Evolutionary conservation across 768 basidiomycete species (phyloP), one percentile per base, ranked within the genome.

Genomic region (Mycena latifolia): DNA sequence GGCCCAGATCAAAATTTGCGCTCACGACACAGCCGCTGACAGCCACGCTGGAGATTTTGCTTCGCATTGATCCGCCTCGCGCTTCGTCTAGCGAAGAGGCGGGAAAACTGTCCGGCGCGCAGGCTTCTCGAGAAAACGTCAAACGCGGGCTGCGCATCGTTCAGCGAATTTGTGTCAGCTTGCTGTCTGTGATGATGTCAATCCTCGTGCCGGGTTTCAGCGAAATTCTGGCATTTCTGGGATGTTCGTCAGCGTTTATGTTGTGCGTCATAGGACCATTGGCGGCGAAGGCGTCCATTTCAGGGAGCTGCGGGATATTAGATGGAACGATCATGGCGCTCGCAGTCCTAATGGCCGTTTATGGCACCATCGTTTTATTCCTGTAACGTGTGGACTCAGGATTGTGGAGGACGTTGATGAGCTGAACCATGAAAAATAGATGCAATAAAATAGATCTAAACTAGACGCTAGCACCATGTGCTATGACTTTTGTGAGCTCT

Each of bases 151-250:
- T 89, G 60, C 77, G 84, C 31, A 76, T 82, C 50, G 54, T 89
- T 37, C 90, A 91, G 69, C 84, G 94, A 55, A 77, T 89, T 27
- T 67, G 79, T 55, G 76, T 95, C 47, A 87, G 91, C 0, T 69
- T 83, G 12, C 71, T 89, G 35, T 86, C 91, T 25, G 89, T 94
- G 15, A 75, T 77, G 33, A 87, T 91, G 27, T 94, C 95, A 22
- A 90, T 95, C 62, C 74, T 86, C 55, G 76, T 96, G 24, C 95
- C 95, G 7, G 86, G 92, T 58, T 96, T 96, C 77, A 88, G 90
- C 67, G 84, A 89, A 6, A 80, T 91, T 77, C 95, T 96, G 92
- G 93, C 94, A 1, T 93, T 98, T 76, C 81, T 98, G 56, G 96
- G 96, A 3, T 90, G 93, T n/a, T 94, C 95, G 76, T 89, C 91